These are phyloP conservation scores for Saksenaea oblongispora DNA, from an alignment of 371 early-diverging fungal genomes.

Conservation along the genomic window DNA sequence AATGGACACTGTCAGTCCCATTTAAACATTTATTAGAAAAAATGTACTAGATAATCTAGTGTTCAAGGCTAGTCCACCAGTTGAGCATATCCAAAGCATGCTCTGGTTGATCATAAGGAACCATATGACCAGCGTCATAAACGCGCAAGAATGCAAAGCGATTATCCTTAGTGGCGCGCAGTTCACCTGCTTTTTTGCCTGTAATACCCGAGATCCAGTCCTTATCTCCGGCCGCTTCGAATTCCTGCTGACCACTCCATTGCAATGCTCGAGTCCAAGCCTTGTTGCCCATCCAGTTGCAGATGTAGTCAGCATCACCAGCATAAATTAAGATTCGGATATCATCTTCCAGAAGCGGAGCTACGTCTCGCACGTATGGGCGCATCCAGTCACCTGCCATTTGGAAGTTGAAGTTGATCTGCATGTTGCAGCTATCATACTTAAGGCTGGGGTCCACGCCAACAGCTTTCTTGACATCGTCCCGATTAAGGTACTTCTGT, in stretches of 20 bases:
- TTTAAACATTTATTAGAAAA: not conserved
- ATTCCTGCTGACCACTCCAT: slow-evolving; percentile 79
- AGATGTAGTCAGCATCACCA: slow-evolving; percentile 85
- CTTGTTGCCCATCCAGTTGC: slow-evolving; percentile 95
- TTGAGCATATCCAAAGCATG: slow-evolving; percentile 66
- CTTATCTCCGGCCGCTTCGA: slow-evolving; percentile 62
- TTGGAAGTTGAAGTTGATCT: slow-evolving; percentile 80
- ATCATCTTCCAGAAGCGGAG: slow-evolving; percentile 77
- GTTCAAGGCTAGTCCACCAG: slow-evolving; percentile 45
- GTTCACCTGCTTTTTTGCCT: slow-evolving; percentile 72
- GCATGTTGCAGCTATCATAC: slow-evolving; percentile 82
- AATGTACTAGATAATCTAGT: slow-evolving; percentile 6
- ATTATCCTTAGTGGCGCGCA: slow-evolving; percentile 61
- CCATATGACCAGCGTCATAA: slow-evolving; percentile 94
- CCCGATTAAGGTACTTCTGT: slow-evolving; percentile 74
- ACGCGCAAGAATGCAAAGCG: slow-evolving; percentile 85
- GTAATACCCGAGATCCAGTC: slow-evolving; percentile 53
- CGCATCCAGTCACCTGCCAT: slow-evolving; percentile 90
- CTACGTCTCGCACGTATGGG: slow-evolving; percentile 77
- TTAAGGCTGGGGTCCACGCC: slow-evolving; percentile 60
- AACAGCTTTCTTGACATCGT: slow-evolving; percentile 78
- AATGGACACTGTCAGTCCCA: not conserved
- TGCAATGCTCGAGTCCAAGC: slow-evolving; percentile 83
- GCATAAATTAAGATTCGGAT: slow-evolving; percentile 87
- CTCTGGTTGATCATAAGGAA: slow-evolving; percentile 63